Evolutionary conservation across 1,284 basidiomycete genomes (phyloP).

Genomic region (Cutaneotrichosporon cutaneum): DNA sequence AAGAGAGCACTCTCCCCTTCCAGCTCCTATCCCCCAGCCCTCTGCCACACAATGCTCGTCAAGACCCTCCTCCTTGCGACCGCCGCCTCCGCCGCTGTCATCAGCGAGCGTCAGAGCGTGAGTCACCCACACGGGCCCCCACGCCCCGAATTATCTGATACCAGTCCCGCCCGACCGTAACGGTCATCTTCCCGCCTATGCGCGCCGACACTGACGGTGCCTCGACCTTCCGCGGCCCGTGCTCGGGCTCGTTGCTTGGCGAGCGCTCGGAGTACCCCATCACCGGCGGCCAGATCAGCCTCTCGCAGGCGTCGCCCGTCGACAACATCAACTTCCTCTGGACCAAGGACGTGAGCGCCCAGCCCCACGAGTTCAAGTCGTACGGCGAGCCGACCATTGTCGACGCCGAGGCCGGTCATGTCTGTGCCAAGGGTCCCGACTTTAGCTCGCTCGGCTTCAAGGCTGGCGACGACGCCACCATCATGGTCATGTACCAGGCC

Average conservation of each 20-base stretch:
- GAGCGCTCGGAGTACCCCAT: conserved; percentile 16
- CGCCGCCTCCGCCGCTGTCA: too few species aligned
- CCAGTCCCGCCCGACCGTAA: conserved; percentile 1
- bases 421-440: conserved; percentile 37
- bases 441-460: conserved; percentile 30
- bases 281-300: conserved; percentile 15
- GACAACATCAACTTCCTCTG: conserved; percentile 81
- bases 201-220: not conserved
- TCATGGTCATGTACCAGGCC: conserved; percentile 35
- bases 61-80: too few species aligned
- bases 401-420: conserved; percentile 30
- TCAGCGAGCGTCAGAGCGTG: too few species aligned
- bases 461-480: conserved; percentile 33
- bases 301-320: conserved; percentile 48
- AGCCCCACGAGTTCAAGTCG: conserved; percentile 25
- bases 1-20: too few species aligned
- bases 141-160: not conserved
- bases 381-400: conserved; percentile 29
- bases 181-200: conserved; percentile 4
- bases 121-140: too few species aligned
- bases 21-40: too few species aligned
- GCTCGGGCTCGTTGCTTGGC: conserved; percentile 9
- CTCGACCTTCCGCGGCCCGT: conserved; percentile 8
- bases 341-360: conserved; percentile 11
- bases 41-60: too few species aligned